These are phyloP conservation scores for Yarrowia phangngaensis DNA, from an alignment of 805 yeast genomes.

Conservation along the genomic window DNA sequence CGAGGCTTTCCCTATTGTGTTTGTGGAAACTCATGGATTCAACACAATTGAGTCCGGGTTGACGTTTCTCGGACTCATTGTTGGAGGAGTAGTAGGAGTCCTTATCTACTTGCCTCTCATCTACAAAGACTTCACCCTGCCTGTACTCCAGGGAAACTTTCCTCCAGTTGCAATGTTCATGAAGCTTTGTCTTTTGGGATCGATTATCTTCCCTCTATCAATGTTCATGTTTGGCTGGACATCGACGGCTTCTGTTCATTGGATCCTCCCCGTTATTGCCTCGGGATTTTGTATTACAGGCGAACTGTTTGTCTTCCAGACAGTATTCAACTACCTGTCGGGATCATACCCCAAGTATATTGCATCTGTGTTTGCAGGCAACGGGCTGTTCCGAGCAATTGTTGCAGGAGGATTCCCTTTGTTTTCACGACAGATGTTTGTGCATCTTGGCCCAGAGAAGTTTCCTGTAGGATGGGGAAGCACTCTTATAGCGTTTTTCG, in stretches of 20 bases:
- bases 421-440: constrained; percentile 56
- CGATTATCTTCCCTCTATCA: constrained; percentile 45
- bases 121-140: constrained; percentile 8
- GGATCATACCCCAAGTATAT: constrained; percentile 48
- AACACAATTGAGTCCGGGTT: constrained; percentile 46
- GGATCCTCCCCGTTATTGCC: constrained; percentile 51
- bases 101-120: constrained; percentile 13
- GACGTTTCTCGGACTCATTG: constrained; percentile 44
- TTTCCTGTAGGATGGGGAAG: constrained; percentile 57
- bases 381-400: constrained; percentile 47
- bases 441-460: constrained; percentile 39
- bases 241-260: constrained; percentile 43
- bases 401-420: constrained; percentile 57
- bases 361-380: constrained; percentile 57
- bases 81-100: constrained; percentile 42
- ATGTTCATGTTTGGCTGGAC: constrained; percentile 53
- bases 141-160: constrained; percentile 5
- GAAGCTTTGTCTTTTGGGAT: constrained; percentile 42
- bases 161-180: constrained; percentile 21
- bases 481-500: constrained; percentile 40
- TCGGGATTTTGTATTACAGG: constrained; percentile 43
- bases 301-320: constrained; percentile 50
- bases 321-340: constrained; percentile 49
- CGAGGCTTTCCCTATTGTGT: constrained; percentile 56
- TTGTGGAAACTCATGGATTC: constrained; percentile 44